phyloP scores from a whole-genome alignment of 306 rosid genomes.

The Cicer cuneatum region DNA sequence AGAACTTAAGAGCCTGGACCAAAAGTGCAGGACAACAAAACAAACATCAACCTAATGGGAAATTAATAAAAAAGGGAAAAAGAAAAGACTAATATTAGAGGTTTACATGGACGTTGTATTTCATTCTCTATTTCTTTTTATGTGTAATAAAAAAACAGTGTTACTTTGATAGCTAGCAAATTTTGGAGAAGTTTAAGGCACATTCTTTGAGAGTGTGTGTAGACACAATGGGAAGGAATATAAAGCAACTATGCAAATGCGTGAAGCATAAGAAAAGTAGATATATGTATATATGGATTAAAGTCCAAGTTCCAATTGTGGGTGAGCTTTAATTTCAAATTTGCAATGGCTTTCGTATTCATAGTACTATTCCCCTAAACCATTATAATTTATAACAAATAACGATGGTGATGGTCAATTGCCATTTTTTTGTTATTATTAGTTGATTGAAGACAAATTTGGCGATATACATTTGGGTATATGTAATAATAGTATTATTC shows the following conservation, averaged over 20 bases:
- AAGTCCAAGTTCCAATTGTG: not conserved
- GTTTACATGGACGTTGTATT: too few relatives aligned
- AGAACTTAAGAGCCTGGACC: too few relatives aligned
- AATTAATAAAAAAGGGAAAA: too few relatives aligned
- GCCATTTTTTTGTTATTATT: not conserved
- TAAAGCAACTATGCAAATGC: conserved; percentile 36
- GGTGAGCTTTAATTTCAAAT: not conserved
- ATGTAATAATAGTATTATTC: not conserved
- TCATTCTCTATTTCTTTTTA: too few relatives aligned
- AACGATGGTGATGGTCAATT: not conserved
- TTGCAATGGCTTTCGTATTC: not conserved
- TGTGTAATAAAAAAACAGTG: too few relatives aligned
- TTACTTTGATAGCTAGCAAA: not conserved
- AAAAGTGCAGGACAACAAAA: too few relatives aligned
- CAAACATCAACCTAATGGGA: too few relatives aligned
- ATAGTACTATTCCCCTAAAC: not conserved
- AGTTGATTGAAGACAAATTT: conserved; percentile 3
- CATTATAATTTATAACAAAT: not conserved
- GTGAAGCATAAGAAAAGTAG: conserved; percentile 28
- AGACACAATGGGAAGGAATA: not conserved
- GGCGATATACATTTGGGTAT: not conserved
- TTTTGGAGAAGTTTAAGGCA: not conserved
- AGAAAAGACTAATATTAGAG: too few relatives aligned
- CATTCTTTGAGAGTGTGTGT: not conserved
- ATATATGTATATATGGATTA: conserved; percentile 1